These are phyloP conservation scores for Cytospora piceae DNA, from an alignment of 2,329 filamentous ascomycete species.

Conservation along the genomic window DNA sequence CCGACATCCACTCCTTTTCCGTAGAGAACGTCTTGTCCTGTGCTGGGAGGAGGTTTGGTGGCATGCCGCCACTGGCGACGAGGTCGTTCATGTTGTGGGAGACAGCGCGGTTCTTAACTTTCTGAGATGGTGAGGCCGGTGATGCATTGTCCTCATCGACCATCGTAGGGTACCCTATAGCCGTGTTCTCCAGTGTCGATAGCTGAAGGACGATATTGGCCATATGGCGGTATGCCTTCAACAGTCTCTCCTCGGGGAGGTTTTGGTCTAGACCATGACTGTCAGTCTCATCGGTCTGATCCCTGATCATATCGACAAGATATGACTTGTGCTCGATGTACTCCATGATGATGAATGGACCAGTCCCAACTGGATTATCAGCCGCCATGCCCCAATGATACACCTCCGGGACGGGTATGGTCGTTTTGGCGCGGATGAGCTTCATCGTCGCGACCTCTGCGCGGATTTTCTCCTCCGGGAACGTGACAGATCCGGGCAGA, in stretches of 20 bases:
- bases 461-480: conserved; percentile 43
- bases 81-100: conserved; percentile 10
- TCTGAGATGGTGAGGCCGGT: background rate
- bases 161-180: conserved; percentile 11
- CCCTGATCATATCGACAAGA: conserved; percentile 6
- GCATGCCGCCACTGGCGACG: conserved; percentile 1
- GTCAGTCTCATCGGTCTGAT: background rate
- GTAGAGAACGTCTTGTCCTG: conserved; percentile 19
- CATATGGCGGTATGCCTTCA: conserved; percentile 21
- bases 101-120: background rate
- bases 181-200: conserved; percentile 1
- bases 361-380: conserved; percentile 41
- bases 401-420: conserved; percentile 41
- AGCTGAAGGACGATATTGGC: conserved; percentile 24
- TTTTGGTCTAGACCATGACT: background rate
- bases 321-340: conserved; percentile 38
- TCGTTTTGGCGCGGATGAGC: conserved; percentile 39
- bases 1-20: conserved; percentile 40
- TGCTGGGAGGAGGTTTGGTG: background rate
- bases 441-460: conserved; percentile 43
- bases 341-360: conserved; percentile 46
- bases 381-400: conserved; percentile 38
- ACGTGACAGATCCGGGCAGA: conserved; percentile 26
- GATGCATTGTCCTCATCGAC: background rate
- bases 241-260: background rate